Evolutionary conservation across 139 green algal genomes (phyloP).

Genomic region (Micractinium sp.): DNA sequence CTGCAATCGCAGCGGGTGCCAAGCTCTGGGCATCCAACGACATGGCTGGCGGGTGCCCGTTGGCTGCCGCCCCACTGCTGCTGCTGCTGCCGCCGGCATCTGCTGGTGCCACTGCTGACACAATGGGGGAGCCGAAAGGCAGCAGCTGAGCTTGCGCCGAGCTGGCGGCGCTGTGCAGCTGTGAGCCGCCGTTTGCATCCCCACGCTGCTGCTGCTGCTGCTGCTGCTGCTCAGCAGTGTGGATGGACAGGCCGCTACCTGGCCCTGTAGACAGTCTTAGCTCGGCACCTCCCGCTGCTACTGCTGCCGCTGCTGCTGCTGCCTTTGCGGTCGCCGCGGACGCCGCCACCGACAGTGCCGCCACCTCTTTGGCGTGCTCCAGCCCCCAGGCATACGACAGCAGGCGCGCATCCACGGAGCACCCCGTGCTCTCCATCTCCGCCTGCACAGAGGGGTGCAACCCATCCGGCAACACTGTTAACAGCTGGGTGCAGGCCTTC

Average conservation of each 20-base stretch:
- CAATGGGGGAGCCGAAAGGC: conserved; percentile 5
- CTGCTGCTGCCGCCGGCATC: neutral
- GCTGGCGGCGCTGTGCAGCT: neutral
- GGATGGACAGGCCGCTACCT: neutral
- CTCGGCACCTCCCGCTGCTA: neutral
- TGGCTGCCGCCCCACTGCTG: neutral
- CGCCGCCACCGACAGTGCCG: neutral
- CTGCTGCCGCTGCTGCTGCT: neutral
- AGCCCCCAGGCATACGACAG: conserved; percentile 59
- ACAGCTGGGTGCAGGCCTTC: neutral
- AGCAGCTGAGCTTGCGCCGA: neutral
- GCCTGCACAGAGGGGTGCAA: conserved; percentile 8
- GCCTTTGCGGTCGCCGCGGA: neutral
- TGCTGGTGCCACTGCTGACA: neutral
- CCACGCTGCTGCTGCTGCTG: neutral
- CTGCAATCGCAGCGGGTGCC: neutral
- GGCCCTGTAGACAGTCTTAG: neutral
- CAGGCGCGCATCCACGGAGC: conserved; percentile 62
- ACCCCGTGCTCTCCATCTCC: conserved; percentile 48
- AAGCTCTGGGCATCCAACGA: neutral
- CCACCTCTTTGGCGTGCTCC: conserved; percentile 31
- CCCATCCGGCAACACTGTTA: neutral
- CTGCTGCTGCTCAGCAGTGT: neutral
- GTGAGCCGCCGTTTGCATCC: neutral
- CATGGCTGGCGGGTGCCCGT: neutral